Percentiles rank a stretch among this genome's conserved stretches.
These are phyloP conservation scores for Colletotrichum euphorbiae DNA, from an alignment of 2,329 filamentous ascomycete species.

Conservation along the genomic window DNA sequence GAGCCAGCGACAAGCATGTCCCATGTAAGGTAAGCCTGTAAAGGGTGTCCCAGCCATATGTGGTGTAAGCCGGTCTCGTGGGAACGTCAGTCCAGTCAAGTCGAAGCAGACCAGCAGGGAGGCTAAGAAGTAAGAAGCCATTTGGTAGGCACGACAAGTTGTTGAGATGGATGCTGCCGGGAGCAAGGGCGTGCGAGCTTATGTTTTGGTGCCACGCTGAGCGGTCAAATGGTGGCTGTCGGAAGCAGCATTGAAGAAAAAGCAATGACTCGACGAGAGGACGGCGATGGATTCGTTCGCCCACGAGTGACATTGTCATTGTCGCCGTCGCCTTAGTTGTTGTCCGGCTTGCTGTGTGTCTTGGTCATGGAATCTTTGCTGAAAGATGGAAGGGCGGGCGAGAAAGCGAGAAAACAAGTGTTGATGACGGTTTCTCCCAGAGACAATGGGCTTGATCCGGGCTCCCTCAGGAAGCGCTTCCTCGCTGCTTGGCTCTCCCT, in stretches of 20 bases:
- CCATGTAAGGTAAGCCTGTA: constrained; percentile 11
- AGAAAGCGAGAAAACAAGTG: constrained; percentile 20
- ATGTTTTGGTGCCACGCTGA: neutral
- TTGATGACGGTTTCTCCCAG: neutral
- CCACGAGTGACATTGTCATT: neutral
- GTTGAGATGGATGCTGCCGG: neutral
- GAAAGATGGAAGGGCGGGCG: neutral
- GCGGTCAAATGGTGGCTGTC: constrained; percentile 11
- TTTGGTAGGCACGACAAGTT: constrained; percentile 7
- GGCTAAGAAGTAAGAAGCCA: constrained; percentile 1
- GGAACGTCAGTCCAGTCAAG: constrained; percentile 8
- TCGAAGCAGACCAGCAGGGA: neutral
- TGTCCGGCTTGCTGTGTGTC: constrained; percentile 18
- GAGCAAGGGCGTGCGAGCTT: neutral
- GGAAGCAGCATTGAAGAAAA: neutral
- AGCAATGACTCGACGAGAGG: neutral
- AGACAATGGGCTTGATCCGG: neutral
- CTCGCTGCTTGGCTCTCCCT: neutral
- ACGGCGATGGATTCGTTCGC: neutral
- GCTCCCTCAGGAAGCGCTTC: neutral
- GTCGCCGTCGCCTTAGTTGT: neutral
- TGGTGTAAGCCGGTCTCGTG: constrained; percentile 24
- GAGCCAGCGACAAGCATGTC: constrained; percentile 14
- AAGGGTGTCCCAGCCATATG: neutral
- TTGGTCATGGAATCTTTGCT: neutral